Percentiles rank a stretch among this genome's conserved stretches.
Evolutionary conservation across 2,329 filamentous ascomycete genomes (phyloP).

Genomic region (Hymenoscyphus infarciens): DNA sequence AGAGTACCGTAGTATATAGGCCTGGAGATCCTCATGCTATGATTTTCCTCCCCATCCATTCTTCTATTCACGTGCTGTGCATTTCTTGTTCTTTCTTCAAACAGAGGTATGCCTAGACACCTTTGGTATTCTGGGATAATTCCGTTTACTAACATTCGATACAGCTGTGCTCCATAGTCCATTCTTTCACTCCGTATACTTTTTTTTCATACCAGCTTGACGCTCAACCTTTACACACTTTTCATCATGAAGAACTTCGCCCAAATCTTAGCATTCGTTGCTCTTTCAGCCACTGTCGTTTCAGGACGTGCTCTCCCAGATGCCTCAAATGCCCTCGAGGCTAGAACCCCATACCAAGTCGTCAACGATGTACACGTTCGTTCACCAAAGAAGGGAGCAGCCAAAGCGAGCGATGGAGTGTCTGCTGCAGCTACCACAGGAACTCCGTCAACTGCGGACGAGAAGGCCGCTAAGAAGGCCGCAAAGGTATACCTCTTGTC

Average conservation of each 20-base stretch:
- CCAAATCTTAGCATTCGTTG: slow-evolving; percentile 38
- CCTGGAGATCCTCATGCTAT: slow-evolving; percentile 10
- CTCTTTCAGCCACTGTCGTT: slow-evolving; percentile 36
- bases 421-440: slow-evolving; percentile 12
- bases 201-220: slow-evolving; percentile 28
- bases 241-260: slow-evolving; percentile 42
- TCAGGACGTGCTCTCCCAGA: slow-evolving; percentile 32
- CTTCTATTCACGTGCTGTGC: slow-evolving; percentile 26
- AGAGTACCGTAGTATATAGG: slow-evolving; percentile 21
- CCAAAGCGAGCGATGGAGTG: slow-evolving; percentile 1
- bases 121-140: not conserved
- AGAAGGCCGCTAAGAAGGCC: not conserved
- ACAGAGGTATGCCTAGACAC: slow-evolving; percentile 29
- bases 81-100: slow-evolving; percentile 23
- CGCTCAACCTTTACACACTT: slow-evolving; percentile 20
- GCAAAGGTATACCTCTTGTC: too few species aligned
- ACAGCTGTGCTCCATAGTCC: slow-evolving; percentile 32
- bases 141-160: slow-evolving; percentile 17
- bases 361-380: slow-evolving; percentile 19
- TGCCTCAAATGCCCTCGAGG: slow-evolving; percentile 19
- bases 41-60: slow-evolving; percentile 21
- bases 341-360: slow-evolving; percentile 24
- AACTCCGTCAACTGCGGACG: slow-evolving; percentile 23
- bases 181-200: slow-evolving; percentile 23
- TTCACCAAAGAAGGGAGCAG: slow-evolving; percentile 21